A percentile compares a stretch with the other conserved stretches of the same genome.
These are phyloP conservation scores for Tolypocladium inflatum DNA, from an alignment of 2,329 filamentous ascomycete species.

Conservation along the genomic window DNA sequence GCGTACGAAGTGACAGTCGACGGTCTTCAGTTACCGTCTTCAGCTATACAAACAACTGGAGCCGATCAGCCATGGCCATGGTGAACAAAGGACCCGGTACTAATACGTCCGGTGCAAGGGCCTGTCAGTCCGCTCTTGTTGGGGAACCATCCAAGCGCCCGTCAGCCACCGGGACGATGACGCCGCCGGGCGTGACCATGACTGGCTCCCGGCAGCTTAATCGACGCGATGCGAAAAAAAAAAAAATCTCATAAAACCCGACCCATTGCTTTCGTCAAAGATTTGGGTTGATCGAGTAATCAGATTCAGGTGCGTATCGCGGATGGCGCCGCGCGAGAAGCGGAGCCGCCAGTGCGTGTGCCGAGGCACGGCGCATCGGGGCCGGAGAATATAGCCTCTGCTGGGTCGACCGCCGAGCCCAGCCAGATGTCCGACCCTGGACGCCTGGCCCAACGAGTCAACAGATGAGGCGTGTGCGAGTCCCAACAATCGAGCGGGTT, in stretches of 20 bases:
- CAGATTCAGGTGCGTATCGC: background rate
- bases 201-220: background rate
- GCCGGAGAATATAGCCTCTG: background rate
- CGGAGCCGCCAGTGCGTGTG: background rate
- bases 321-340: background rate
- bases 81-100: background rate
- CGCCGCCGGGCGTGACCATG: background rate
- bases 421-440: background rate
- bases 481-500: background rate
- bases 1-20: background rate
- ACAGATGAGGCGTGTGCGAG: background rate
- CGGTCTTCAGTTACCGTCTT: background rate
- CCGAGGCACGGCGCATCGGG: background rate
- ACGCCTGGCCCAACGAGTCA: background rate
- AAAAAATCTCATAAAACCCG: background rate
- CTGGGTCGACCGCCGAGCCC: background rate
- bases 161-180: background rate
- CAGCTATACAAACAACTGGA: too few relatives aligned
- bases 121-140: background rate
- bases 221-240: background rate
- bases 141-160: background rate
- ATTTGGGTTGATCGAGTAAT: background rate
- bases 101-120: background rate
- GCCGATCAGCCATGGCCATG: background rate
- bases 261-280: background rate